Evolutionary conservation across 139 green algal species (phyloP).

Genomic region (Closterium sp.): DNA sequence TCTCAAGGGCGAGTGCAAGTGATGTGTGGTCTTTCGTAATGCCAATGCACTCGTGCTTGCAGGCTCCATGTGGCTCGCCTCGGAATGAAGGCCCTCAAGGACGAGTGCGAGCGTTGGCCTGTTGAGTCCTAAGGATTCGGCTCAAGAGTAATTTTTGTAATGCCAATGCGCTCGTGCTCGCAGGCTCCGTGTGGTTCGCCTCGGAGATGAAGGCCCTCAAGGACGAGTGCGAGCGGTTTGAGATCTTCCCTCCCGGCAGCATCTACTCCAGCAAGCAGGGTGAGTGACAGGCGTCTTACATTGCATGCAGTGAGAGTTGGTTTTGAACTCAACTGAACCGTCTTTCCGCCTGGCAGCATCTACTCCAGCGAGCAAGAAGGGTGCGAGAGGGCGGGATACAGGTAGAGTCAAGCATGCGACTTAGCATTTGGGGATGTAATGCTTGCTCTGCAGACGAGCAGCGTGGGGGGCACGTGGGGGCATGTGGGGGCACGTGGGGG

Average conservation of each 20-base stretch:
- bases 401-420: too few species aligned
- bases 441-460: too few species aligned
- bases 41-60: neutral
- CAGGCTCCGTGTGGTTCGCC: constrained; percentile 86
- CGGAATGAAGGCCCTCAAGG: constrained; percentile 89
- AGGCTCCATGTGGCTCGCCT: constrained; percentile 81
- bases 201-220: constrained; percentile 92
- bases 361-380: constrained; percentile 49
- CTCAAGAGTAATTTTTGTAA: constrained; percentile 38
- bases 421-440: too few species aligned
- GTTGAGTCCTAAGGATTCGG: constrained; percentile 60
- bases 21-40: neutral
- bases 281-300: constrained; percentile 52
- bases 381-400: too few species aligned
- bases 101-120: constrained; percentile 66
- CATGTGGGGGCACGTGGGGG: too few species aligned
- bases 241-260: constrained; percentile 76
- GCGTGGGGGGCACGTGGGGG: too few species aligned
- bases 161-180: constrained; percentile 72
- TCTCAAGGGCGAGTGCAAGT: constrained; percentile 51
- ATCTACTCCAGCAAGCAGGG: constrained; percentile 52
- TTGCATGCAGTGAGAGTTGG: constrained; percentile 35
- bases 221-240: constrained; percentile 57
- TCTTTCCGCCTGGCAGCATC: constrained; percentile 73
- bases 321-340: too few species aligned